Conservation (phyloP, 345 rosid species). For the Salix purpurea region DNA sequence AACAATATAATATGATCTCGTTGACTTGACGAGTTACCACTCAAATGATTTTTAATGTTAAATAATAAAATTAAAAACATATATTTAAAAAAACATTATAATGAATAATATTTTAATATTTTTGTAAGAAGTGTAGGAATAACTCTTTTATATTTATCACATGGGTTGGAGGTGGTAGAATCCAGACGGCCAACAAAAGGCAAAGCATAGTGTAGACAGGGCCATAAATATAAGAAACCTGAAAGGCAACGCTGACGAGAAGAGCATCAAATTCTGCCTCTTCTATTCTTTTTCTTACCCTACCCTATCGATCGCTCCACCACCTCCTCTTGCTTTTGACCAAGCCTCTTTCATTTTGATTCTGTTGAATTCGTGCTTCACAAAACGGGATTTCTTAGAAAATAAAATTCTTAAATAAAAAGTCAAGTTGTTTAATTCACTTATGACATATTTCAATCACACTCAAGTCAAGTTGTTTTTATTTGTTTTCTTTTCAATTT, state of each 20-base stretch:
- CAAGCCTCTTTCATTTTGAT: neutral
- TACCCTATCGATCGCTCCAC: neutral
- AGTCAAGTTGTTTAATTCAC: neutral
- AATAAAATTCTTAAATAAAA: neutral
- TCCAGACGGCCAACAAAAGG: slow-evolving; percentile 32
- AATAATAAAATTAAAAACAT: no score
- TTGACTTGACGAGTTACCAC: no score
- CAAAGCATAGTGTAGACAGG: neutral
- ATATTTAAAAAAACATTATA: no score
- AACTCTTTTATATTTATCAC: no score
- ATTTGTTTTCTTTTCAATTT: no score
- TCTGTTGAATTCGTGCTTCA: neutral
- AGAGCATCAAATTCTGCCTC: slow-evolving; percentile 24
- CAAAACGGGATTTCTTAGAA: neutral
- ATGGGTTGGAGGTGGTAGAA: neutral
- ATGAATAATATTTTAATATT: no score
- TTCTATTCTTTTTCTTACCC: neutral
- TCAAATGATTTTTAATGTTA: no score
- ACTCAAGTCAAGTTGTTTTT: no score
- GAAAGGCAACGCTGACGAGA: slow-evolving; percentile 33
- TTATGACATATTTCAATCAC: no score
- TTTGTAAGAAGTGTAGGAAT: no score
- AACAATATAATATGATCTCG: no score
- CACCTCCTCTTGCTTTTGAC: slow-evolving; percentile 9
- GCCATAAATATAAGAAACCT: slow-evolving; percentile 26